Base-by-base conservation (phyloP, 805 yeast species). In the Lipomyces japonicus region DNA sequence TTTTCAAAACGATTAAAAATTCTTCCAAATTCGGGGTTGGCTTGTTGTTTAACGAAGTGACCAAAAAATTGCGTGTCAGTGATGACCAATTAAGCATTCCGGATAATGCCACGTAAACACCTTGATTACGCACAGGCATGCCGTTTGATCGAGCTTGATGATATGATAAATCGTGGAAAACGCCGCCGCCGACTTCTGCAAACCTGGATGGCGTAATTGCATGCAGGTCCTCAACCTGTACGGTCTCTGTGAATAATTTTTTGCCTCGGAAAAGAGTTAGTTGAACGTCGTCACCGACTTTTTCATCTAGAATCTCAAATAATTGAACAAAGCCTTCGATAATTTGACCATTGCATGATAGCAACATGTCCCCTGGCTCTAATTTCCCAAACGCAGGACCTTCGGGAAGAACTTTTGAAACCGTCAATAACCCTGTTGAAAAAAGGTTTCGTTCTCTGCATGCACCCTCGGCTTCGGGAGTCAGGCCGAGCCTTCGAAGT, bases 91-190 rank as follows among this genome's bases (percentile, higher is more conserved):
- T 45, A 5, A 54, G 35, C 58, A 54, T 54, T 2, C 58, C 58
- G 2, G 55, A 49, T 25, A 41, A 18, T 7, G 58, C 58, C 10
- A 54, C 60, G 28, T 32, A 57, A 3, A 54, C 55, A 23, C 60
- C 60, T 16, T 57, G 53, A 31, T 56, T 32, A 22, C 38, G 21
- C 4, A 57, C 48, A 5, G 56, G 47, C 55, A 55, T 55, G 26
- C 53, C 53, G 32, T 50, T 44, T 6, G 55, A 46, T 2, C 58
- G 46, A 6, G 57, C 57, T 18, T 54, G 56, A 40, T 54, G 58
- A 25, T 54, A 54, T 6, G 58, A 54, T 26, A 54, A 36, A 28
- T 54, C 53, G 35, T 54, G 58, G 37, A 54, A 54, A 19, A 54
- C 32, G 25, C 51, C 57, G 7, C 58, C 58, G 23, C 58, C 58